Conservation (phyloP, 805 yeast species). For the Starmerella cellae region DNA sequence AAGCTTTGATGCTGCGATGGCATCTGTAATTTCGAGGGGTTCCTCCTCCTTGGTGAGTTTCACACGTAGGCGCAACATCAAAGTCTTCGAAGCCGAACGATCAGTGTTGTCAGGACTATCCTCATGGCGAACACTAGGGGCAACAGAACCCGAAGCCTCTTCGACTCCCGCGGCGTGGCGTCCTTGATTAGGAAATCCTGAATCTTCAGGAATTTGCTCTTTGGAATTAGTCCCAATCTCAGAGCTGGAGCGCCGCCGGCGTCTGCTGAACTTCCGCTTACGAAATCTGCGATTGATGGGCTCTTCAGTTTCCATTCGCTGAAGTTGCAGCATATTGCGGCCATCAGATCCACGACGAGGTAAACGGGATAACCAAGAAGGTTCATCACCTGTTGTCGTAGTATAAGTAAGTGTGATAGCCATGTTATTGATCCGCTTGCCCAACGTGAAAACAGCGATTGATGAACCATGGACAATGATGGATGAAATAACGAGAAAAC, state of each 20-base stretch:
- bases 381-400: constrained; percentile 43
- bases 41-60: constrained; percentile 13
- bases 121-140: neutral
- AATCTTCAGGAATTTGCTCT: neutral
- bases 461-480: constrained; percentile 87
- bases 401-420: constrained; percentile 76
- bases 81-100: constrained; percentile 1
- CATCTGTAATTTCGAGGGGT: constrained; percentile 15
- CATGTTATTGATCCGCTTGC: constrained; percentile 81
- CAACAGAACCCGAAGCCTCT: neutral
- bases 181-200: neutral
- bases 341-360: constrained; percentile 52
- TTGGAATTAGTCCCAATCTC: neutral
- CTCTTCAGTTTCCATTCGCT: constrained; percentile 61
- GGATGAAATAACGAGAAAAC: constrained; percentile 68
- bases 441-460: constrained; percentile 62
- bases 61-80: constrained; percentile 14
- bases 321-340: constrained; percentile 68
- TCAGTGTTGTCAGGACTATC: neutral
- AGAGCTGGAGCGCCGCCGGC: neutral
- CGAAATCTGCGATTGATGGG: constrained; percentile 18
- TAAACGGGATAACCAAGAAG: constrained; percentile 72
- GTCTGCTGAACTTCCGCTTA: neutral
- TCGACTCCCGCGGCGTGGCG: neutral
- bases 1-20: constrained; percentile 15